A percentile compares a stretch with the other conserved stretches of the same genome.
These are phyloP conservation scores for Lodderomyces metapsilosis DNA, from an alignment of 1,139 yeast genomes.

Conservation along the genomic window DNA sequence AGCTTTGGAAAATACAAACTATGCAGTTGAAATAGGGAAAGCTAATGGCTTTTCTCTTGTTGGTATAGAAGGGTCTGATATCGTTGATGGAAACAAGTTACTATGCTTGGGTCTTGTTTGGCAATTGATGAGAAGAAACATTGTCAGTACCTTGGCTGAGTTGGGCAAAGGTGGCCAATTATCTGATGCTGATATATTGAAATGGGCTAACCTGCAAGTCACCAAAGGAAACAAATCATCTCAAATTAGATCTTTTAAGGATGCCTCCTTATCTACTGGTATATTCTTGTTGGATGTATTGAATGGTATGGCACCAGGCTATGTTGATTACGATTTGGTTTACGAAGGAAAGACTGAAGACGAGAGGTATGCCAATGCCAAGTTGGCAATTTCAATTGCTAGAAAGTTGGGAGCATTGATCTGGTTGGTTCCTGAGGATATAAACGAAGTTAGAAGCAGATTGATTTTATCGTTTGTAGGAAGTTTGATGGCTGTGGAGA, in stretches of 20 bases:
- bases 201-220: constrained; percentile 86
- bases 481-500: constrained; percentile 69
- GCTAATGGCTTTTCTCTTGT: constrained; percentile 89
- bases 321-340: constrained; percentile 92
- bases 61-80: constrained; percentile 98
- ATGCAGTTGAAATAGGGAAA: constrained; percentile 94
- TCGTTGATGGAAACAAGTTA: constrained; percentile 88
- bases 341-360: constrained; percentile 72
- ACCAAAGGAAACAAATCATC: constrained; percentile 67
- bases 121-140: constrained; percentile 98
- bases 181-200: constrained; percentile 80
- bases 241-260: constrained; percentile 80
- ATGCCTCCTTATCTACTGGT: constrained; percentile 70
- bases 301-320: constrained; percentile 94
- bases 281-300: constrained; percentile 85
- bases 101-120: constrained; percentile 94
- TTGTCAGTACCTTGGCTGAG: constrained; percentile 74
- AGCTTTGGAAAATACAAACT: constrained; percentile 93
- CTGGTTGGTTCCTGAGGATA: constrained; percentile 99
- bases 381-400: constrained; percentile 95
- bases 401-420: constrained; percentile 97
- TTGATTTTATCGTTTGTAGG: constrained; percentile 93
- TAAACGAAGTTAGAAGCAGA: constrained; percentile 91
- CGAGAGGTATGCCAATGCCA: constrained; percentile 89
- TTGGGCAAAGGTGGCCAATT: constrained; percentile 64